Conservation (phyloP, 345 rosid species). For the Eucalyptus dawsonii region DNA sequence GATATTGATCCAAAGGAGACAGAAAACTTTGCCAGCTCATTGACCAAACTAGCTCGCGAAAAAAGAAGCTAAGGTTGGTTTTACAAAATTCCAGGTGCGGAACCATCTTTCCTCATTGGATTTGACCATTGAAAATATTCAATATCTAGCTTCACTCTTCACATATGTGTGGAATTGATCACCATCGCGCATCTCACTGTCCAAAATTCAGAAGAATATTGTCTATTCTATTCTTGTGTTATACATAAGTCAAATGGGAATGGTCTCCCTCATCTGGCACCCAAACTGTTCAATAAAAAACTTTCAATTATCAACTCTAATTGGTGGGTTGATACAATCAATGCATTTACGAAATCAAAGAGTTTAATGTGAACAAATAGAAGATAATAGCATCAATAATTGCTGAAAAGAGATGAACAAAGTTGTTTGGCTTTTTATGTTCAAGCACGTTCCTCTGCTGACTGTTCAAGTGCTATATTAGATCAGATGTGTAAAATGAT, state of each 20-base stretch:
- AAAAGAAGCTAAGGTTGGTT: constrained; percentile 55
- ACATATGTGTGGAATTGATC: background rate
- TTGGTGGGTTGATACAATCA: background rate
- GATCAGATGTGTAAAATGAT: background rate
- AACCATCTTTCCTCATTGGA: background rate
- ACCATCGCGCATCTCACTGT: background rate
- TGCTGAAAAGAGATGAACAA: background rate
- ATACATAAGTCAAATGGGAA: background rate
- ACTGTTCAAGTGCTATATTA: background rate
- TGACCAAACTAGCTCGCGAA: constrained; percentile 51
- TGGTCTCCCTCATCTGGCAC: background rate
- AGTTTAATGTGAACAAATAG: background rate
- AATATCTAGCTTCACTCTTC: background rate
- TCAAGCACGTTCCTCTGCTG: background rate
- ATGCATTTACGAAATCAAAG: background rate
- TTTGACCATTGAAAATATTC: background rate
- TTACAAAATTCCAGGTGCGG: constrained; percentile 53
- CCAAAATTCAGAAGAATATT: background rate
- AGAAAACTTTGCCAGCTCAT: constrained; percentile 53
- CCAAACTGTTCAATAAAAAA: background rate
- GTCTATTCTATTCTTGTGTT: background rate
- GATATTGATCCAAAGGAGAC: constrained; percentile 90
- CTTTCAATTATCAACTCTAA: background rate
- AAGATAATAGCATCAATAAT: background rate
- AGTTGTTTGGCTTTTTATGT: background rate